These are phyloP conservation scores for Acorus calamus DNA, from an alignment of 106 monocot genomes.

Conservation along the genomic window DNA sequence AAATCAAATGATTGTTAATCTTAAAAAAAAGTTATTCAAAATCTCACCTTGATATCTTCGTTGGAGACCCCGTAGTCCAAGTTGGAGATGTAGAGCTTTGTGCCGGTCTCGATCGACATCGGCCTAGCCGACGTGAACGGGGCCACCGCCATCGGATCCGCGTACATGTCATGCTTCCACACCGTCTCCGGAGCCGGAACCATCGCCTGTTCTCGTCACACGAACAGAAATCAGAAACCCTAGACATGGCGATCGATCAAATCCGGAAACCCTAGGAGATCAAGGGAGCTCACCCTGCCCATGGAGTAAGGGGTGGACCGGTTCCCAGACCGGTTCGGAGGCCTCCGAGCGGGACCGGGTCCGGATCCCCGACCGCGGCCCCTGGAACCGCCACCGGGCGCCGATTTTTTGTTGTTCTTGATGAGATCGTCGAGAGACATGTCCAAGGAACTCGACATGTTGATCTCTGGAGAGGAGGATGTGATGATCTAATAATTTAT, in stretches of 20 bases:
- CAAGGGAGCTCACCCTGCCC: conserved; percentile 4
- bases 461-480: not conserved
- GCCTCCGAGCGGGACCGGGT: conserved; percentile 14
- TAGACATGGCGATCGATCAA: not conserved
- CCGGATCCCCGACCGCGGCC: conserved; percentile 11
- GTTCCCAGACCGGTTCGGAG: conserved; percentile 11
- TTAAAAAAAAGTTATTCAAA: not conserved
- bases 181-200: conserved; percentile 17
- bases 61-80: conserved; percentile 65
- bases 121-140: conserved; percentile 9
- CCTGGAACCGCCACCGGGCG: not conserved
- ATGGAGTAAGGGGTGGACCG: conserved; percentile 14
- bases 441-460: conserved; percentile 56
- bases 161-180: conserved; percentile 34
- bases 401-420: conserved; percentile 65
- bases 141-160: conserved; percentile 20
- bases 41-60: conserved; percentile 62
- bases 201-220: conserved; percentile 9
- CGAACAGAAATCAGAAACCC: not conserved
- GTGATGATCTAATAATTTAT: not conserved
- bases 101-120: conserved; percentile 63
- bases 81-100: conserved; percentile 81
- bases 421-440: conserved; percentile 74
- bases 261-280: too few species aligned
- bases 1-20: not conserved